Evolutionary conservation across 805 yeast genomes (phyloP).

Genomic region (Starmerella tilneyi): DNA sequence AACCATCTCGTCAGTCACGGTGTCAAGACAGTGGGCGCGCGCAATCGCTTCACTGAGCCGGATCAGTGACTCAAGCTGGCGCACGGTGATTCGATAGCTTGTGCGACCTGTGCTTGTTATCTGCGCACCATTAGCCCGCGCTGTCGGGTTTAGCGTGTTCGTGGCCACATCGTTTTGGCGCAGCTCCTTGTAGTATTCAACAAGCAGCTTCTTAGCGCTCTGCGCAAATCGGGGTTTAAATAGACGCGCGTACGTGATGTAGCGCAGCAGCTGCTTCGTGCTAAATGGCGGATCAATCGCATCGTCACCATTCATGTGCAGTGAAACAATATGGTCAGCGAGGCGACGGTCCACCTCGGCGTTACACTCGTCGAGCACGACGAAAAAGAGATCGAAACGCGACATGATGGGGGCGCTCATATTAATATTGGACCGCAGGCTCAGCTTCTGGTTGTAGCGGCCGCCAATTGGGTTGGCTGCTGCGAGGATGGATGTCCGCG

Average conservation of each 20-base stretch:
- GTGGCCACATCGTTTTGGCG: conserved; percentile 89
- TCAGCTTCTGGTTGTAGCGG: conserved; percentile 76
- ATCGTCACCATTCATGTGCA: conserved; percentile 82
- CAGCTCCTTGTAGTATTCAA: conserved; percentile 70
- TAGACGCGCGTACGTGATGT: conserved; percentile 83
- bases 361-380: conserved; percentile 87
- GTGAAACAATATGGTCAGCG: conserved; percentile 83
- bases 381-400: conserved; percentile 90
- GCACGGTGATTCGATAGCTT: conserved; percentile 88
- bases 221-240: conserved; percentile 81
- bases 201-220: conserved; percentile 67
- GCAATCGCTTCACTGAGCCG: conserved; percentile 94
- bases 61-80: conserved; percentile 71
- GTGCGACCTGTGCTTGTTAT: conserved; percentile 42
- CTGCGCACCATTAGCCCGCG: conserved; percentile 11
- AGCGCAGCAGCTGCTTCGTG: conserved; percentile 78
- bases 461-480: conserved; percentile 99
- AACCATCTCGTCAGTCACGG: conserved; percentile 71
- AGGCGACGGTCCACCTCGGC: conserved; percentile 80
- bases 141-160: conserved; percentile 14
- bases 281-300: conserved; percentile 84
- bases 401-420: conserved; percentile 99
- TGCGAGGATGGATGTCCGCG: conserved; percentile 90
- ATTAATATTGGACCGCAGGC: conserved; percentile 73
- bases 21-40: conserved; percentile 88